Base-by-base conservation (phyloP, 306 rosid species). In the Acacia confusa region DNA sequence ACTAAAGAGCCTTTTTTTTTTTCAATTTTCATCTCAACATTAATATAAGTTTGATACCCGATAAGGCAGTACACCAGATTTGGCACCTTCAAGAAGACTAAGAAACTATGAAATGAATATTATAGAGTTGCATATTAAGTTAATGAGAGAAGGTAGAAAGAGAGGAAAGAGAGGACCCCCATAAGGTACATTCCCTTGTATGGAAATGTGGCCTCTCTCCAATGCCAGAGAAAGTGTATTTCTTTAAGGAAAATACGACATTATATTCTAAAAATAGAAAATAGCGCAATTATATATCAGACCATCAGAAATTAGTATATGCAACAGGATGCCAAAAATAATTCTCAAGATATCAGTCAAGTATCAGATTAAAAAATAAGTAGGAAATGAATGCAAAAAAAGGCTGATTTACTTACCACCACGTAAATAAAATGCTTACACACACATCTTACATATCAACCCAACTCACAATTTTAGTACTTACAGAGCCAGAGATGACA, bases 401-500 rank as follows among this genome's bases (percentile, higher is more conserved):
- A 30, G 44, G 27, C 27, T 30, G 7, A 25, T 34, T 19, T 45
- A 24, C 73, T 63, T 63, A 79, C 44, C 25, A 65, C 34, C 11
- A 76, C 9, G 60, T 15, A 47, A 64, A 73, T 69, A 9, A n/a
- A 9, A 32, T 52, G 60, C 13, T 24, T 11, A 55, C 15, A 44
- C 17, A 38, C 9, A 34, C 68, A 69, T 69, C 25, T 69, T 32
- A 20, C n/a, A 50, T n/a, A 27, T n/a, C 32, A 34, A 70, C 50
- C 34, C 0, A 78, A n/a, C 60, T 63, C 79, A 28, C 10, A 8
- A 70, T 71, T 72, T 75, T 40, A 63, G 78, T 25, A 90, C 96
- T 92, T 89, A 92, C 99, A 47, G 99, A 80, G 66, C 97, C 99
- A 84, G 97, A 86, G 80, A 95, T 92, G 86, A 95, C 97, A 82